Evolutionary conservation across 2,329 filamentous ascomycete genomes (phyloP).

Genomic region (Fusarium transvaalense): DNA sequence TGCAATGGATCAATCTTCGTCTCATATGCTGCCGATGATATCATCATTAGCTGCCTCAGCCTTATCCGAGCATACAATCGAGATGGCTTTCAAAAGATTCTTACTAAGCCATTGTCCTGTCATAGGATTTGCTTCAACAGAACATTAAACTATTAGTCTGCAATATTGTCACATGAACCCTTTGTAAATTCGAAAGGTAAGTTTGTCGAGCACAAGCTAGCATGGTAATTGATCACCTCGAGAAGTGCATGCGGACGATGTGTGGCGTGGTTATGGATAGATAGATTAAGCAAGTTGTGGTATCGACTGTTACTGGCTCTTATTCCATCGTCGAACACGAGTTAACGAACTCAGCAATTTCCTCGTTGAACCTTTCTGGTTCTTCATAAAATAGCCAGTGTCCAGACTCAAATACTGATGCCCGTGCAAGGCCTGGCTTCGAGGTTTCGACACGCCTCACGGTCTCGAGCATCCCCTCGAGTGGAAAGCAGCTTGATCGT

Average conservation of each 20-base stretch:
- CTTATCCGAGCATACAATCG: slow-evolving; percentile 11
- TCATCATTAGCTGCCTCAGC: slow-evolving; percentile 15
- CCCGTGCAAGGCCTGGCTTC: slow-evolving; percentile 37
- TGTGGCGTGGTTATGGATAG: neutral
- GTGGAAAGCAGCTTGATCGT: slow-evolving; percentile 46
- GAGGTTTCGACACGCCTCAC: slow-evolving; percentile 41
- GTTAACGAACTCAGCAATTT: slow-evolving; percentile 42
- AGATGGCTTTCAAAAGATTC: neutral
- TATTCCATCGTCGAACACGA: slow-evolving; percentile 20
- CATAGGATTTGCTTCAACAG: neutral
- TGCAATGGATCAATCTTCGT: slow-evolving; percentile 27
- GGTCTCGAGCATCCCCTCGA: slow-evolving; percentile 48
- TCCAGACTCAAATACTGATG: slow-evolving; percentile 44
- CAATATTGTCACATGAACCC: neutral
- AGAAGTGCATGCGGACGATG: neutral
- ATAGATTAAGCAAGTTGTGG: neutral
- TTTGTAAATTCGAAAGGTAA: neutral
- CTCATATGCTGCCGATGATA: slow-evolving; percentile 31
- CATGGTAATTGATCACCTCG: neutral
- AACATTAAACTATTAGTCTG: neutral
- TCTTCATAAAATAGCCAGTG: slow-evolving; percentile 49
- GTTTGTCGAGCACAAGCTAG: neutral
- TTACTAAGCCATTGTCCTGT: neutral
- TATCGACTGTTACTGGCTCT: neutral
- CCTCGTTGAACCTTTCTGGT: slow-evolving; percentile 44